Evolutionary conservation across 805 yeast species (phyloP), one percentile per base, ranked within the genome.

Genomic region (Ogataea minuta): DNA sequence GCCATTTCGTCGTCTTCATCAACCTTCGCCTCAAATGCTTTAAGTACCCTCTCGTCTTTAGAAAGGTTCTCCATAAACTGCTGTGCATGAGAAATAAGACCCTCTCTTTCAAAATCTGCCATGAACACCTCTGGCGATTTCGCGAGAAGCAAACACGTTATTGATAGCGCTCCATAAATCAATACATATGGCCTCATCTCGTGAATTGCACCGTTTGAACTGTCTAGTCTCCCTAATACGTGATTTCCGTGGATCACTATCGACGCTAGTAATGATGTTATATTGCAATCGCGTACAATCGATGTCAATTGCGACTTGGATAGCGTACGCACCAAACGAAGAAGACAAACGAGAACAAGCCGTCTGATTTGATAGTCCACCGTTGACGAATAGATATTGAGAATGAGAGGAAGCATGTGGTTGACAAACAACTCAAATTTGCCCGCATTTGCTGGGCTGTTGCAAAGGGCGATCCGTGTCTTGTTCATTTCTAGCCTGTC

Each of bases 381-480:
- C 0, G 91, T 73, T 2, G 91, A 79, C 24, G 84, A 79, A 52
- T 81, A 87, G 7, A 85, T 72, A 44, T 76, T 78, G 9, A 84
- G 58, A 36, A 87, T 53, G 4, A 80, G 48, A 0, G 76, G 71
- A 56, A 80, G 74, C 4, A 79, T 54, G 7, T 68, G 66, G 31
- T 62, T 62, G 6, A 73, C 64, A 53, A 82, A 76, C 2, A 39
- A 23, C 14, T 53, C 47, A 17, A 51, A 49, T 2, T 37, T 24
- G 4, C 24, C 20, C 7, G 23, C 21, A 23, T 56, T 54, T 3
- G 46, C 54, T 2, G 45, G 50, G 9, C 60, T 49, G 8, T 53
- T 47, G 35, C 60, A 68, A 1, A 68, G 50, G 6, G 51, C 48
- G n/a, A 60, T 26, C 41, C 74, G 60, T 21, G 52, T 50, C 6